phyloP scores from a whole-genome alignment of 2,329 filamentous ascomycete species.

The Paecilomyces fulvus region DNA sequence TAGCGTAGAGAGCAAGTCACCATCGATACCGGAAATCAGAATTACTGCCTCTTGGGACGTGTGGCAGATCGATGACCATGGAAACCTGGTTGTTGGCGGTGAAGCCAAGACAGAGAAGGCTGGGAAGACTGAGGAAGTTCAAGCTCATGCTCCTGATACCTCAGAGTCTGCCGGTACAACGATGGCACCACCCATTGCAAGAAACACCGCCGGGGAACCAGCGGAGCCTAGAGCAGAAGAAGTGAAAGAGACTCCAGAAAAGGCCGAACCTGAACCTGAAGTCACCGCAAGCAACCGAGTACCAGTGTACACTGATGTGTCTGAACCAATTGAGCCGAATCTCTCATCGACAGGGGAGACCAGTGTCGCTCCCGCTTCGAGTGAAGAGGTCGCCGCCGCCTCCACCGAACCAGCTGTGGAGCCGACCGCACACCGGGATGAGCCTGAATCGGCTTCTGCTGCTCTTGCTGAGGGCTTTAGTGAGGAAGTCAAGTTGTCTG shows the following conservation, averaged over 20 bases:
- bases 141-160: slow-evolving; percentile 2
- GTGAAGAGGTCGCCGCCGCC: neutral
- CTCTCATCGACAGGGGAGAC: neutral
- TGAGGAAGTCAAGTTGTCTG: neutral
- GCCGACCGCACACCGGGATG: neutral
- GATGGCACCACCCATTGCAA: slow-evolving; percentile 23
- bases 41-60: slow-evolving; percentile 33
- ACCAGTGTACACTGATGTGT: neutral
- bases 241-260: neutral
- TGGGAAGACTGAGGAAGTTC: slow-evolving; percentile 5
- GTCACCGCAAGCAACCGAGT: neutral
- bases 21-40: slow-evolving; percentile 28
- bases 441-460: neutral
- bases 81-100: slow-evolving; percentile 23
- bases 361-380: neutral
- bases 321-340: neutral
- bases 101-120: slow-evolving; percentile 3
- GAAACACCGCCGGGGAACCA: slow-evolving; percentile 26
- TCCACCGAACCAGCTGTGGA: neutral
- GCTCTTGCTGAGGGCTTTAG: neutral
- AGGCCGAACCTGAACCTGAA: neutral
- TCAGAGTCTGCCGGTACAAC: slow-evolving; percentile 5
- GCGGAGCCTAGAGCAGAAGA: slow-evolving; percentile 18
- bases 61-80: slow-evolving; percentile 29
- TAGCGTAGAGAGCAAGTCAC: slow-evolving; percentile 23